phyloP scores from a whole-genome alignment of 2,329 filamentous ascomycete species.

The Massarina eburnea region DNA sequence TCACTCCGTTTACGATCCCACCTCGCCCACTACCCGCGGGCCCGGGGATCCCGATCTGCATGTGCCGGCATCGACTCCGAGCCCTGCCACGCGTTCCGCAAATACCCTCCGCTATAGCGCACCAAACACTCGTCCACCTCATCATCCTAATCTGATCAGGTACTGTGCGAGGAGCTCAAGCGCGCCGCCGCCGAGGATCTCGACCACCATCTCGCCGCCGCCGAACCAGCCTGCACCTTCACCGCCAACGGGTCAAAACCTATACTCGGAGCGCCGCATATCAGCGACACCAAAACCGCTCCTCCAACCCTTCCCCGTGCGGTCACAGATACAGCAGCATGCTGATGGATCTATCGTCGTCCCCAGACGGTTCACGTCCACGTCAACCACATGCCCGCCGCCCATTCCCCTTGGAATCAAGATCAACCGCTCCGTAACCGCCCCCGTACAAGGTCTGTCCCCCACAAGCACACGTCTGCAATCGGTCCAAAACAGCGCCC shows the following conservation, averaged over 20 bases:
- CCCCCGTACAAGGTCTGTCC: slow-evolving; percentile 22
- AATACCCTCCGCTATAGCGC: slow-evolving; percentile 9
- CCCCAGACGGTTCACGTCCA: slow-evolving; percentile 35
- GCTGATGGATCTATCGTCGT: slow-evolving; percentile 25
- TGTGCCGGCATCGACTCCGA: background rate
- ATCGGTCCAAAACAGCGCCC: slow-evolving; percentile 10
- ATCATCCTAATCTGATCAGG: slow-evolving; percentile 24
- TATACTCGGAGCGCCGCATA: slow-evolving; percentile 23
- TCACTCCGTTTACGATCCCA: slow-evolving; percentile 34
- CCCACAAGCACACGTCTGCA: slow-evolving; percentile 14
- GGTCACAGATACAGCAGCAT: slow-evolving; percentile 31
- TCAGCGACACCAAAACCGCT: slow-evolving; percentile 40
- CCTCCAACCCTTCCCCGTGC: slow-evolving; percentile 39
- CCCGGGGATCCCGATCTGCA: background rate
- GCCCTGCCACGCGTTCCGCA: slow-evolving; percentile 2
- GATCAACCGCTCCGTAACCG: slow-evolving; percentile 36
- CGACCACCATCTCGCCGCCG: slow-evolving; percentile 30
- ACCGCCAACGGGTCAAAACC: slow-evolving; percentile 20
- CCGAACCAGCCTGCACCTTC: slow-evolving; percentile 27
- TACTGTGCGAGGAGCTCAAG: slow-evolving; percentile 28
- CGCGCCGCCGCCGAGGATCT: slow-evolving; percentile 23
- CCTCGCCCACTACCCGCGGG: slow-evolving; percentile 24
- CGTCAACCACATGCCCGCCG: slow-evolving; percentile 21
- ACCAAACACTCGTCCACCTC: slow-evolving; percentile 11
- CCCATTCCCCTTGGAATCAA: slow-evolving; percentile 28